phyloP scores from a whole-genome alignment of 345 rosid species.

The Moricandia arvensis region DNA sequence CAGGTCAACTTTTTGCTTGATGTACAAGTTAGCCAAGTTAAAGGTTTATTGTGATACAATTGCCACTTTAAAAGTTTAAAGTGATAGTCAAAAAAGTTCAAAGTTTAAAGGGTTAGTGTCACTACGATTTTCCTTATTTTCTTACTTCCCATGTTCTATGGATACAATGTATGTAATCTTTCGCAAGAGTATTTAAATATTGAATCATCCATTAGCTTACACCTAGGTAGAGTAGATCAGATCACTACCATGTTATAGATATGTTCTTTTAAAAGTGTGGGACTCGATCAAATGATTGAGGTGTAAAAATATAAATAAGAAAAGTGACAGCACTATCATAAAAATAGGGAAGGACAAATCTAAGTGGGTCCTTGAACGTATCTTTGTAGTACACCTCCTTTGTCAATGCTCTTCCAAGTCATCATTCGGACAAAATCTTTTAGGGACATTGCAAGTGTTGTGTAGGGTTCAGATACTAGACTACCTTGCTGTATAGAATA shows the following conservation, averaged over 20 bases:
- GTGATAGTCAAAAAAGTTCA: no score
- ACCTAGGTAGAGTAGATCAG: neutral
- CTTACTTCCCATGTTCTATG: no score
- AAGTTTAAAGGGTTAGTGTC: no score
- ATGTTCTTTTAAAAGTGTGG: neutral
- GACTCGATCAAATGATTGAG: slow-evolving; percentile 11
- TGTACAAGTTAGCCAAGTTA: no score
- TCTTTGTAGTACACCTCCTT: slow-evolving; percentile 26
- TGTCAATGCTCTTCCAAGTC: slow-evolving; percentile 1
- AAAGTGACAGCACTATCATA: slow-evolving; percentile 11
- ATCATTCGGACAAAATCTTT: slow-evolving; percentile 21
- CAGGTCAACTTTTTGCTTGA: no score
- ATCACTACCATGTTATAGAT: neutral
- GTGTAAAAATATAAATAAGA: neutral
- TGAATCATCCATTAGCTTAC: no score
- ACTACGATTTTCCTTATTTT: no score
- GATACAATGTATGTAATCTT: no score
- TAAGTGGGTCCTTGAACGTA: slow-evolving; percentile 32
- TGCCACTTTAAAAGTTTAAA: no score
- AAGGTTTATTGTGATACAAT: no score
- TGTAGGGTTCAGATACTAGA: neutral
- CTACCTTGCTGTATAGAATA: no score
- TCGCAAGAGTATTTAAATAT: no score
- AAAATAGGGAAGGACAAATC: slow-evolving; percentile 20
- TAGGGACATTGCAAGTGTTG: neutral